Evolutionary conservation across 2,329 filamentous ascomycete species (phyloP).

Genomic region (Sporothrix dimorphospora): DNA sequence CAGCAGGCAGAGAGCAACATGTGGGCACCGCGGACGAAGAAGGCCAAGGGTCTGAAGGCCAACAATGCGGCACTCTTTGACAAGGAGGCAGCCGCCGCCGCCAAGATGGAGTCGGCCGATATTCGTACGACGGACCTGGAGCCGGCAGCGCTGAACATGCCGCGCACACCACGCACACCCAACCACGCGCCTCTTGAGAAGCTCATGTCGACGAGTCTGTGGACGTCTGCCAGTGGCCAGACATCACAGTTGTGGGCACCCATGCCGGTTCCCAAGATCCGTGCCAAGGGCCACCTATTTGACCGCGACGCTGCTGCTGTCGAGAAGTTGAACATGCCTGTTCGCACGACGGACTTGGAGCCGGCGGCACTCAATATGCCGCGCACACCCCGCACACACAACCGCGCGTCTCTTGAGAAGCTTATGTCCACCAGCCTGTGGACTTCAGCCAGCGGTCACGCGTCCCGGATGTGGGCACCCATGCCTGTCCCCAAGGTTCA

Average conservation of each 20-base stretch:
- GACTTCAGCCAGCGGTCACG: not conserved
- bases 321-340: slow-evolving; percentile 19
- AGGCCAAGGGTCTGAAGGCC: not conserved
- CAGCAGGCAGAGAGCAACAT: not conserved
- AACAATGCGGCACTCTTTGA: slow-evolving; percentile 26
- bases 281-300: slow-evolving; percentile 27
- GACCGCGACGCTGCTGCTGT: slow-evolving; percentile 29
- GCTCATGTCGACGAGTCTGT: slow-evolving; percentile 25
- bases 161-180: slow-evolving; percentile 22
- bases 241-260: slow-evolving; percentile 26
- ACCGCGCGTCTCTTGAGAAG: not conserved
- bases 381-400: slow-evolving; percentile 36
- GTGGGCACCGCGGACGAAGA: slow-evolving; percentile 10
- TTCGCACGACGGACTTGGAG: slow-evolving; percentile 33
- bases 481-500: slow-evolving; percentile 17
- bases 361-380: slow-evolving; percentile 39
- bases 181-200: slow-evolving; percentile 12
- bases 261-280: slow-evolving; percentile 7
- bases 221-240: slow-evolving; percentile 2
- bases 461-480: slow-evolving; percentile 26
- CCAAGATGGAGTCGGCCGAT: slow-evolving; percentile 16
- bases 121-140: slow-evolving; percentile 29
- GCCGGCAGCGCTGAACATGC: slow-evolving; percentile 22
- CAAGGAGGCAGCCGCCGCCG: slow-evolving; percentile 19
- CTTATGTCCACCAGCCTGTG: slow-evolving; percentile 29